Conservation (phyloP, 805 yeast genomes). For the Kodamaea nitidulidarum region DNA sequence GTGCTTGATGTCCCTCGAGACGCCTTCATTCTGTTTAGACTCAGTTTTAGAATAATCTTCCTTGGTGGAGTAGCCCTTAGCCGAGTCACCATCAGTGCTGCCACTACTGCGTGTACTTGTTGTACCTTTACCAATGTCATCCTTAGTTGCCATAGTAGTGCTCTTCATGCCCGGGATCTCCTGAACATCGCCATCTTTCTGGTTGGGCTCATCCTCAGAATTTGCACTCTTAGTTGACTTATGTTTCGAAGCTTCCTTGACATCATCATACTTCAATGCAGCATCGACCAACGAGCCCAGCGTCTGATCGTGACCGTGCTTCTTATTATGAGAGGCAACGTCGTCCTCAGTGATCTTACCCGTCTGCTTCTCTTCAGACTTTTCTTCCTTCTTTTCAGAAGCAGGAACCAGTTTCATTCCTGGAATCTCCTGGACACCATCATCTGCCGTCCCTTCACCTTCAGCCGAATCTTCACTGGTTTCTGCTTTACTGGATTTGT, state of each 20-base stretch:
- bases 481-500: constrained; percentile 7
- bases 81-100: too few relatives aligned
- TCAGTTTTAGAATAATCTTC: too few relatives aligned
- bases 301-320: constrained; percentile 20
- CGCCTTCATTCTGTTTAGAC: too few relatives aligned
- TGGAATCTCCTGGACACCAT: constrained; percentile 1
- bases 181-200: constrained; percentile 11
- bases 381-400: not conserved
- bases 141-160: constrained; percentile 13
- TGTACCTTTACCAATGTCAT: constrained; percentile 21
- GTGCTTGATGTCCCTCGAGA: too few relatives aligned
- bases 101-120: too few relatives aligned
- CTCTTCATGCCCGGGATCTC: constrained; percentile 15
- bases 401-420: not conserved
- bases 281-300: constrained; percentile 18
- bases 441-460: not conserved
- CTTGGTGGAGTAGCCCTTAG: too few relatives aligned
- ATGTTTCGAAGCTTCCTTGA: constrained; percentile 13
- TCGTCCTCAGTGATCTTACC: constrained; percentile 19
- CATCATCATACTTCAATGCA: constrained; percentile 15
- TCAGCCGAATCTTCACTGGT: not conserved
- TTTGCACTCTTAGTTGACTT: not conserved
- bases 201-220: not conserved
- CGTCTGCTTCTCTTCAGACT: not conserved
- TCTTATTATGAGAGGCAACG: constrained; percentile 25